phyloP scores from a whole-genome alignment of 1,139 yeast species.

The Candida labiduridarum region DNA sequence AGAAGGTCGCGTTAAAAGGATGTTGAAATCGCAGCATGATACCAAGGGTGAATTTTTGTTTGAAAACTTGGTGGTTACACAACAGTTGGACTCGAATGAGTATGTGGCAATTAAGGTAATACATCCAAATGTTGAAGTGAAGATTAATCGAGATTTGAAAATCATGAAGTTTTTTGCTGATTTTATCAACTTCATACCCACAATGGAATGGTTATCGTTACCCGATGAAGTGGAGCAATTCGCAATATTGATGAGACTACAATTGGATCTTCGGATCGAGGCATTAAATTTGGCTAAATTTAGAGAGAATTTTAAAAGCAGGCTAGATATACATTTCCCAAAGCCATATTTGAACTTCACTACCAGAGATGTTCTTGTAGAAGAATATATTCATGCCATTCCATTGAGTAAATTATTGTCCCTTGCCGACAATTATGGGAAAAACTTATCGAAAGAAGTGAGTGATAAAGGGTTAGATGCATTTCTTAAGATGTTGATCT shows the following conservation, averaged over 20 bases:
- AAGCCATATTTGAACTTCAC: constrained; percentile 68
- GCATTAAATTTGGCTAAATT: constrained; percentile 78
- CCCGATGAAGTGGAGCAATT: constrained; percentile 95
- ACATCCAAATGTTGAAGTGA: constrained; percentile 80
- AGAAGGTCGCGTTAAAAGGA: constrained; percentile 19
- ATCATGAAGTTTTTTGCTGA: constrained; percentile 84
- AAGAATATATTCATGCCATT: constrained; percentile 80
- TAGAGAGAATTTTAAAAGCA: constrained; percentile 57
- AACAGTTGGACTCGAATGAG: constrained; percentile 46
- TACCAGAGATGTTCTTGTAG: constrained; percentile 77
- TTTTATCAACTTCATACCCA: constrained; percentile 70
- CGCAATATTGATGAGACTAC: constrained; percentile 81
- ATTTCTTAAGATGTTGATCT: constrained; percentile 85
- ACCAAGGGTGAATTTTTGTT: constrained; percentile 25
- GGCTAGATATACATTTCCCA: constrained; percentile 78
- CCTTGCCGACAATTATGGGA: constrained; percentile 45
- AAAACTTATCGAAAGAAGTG: constrained; percentile 67
- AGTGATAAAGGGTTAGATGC: constrained; percentile 91
- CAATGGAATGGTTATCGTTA: constrained; percentile 96
- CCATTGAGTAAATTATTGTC: constrained; percentile 73
- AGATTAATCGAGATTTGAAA: constrained; percentile 76
- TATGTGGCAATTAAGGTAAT: constrained; percentile 89
- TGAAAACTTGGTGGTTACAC: constrained; percentile 41
- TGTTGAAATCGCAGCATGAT: constrained; percentile 10
- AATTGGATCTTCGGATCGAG: constrained; percentile 87